Conservation (phyloP, 768 basidiomycete species). For the Auriscalpium vulgare region DNA sequence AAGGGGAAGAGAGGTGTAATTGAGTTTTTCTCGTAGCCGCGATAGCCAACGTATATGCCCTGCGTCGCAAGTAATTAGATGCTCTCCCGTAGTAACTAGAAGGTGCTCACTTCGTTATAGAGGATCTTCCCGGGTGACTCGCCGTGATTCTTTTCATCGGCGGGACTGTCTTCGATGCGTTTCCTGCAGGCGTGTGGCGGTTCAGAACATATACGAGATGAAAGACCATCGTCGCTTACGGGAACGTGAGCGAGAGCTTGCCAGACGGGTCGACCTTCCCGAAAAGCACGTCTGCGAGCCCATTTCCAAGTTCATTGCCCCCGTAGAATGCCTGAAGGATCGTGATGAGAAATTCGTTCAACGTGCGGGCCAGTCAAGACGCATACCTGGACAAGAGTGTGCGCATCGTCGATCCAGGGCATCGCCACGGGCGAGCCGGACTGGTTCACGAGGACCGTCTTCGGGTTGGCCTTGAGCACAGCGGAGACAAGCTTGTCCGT, state of each 20-base stretch:
- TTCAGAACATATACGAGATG: background rate
- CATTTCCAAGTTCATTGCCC: slow-evolving; percentile 51
- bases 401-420: slow-evolving; percentile 41
- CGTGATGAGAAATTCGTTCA: background rate
- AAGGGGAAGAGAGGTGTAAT: slow-evolving; percentile 44
- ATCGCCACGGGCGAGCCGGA: slow-evolving; percentile 45
- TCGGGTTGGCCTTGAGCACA: slow-evolving; percentile 42
- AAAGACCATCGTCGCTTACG: slow-evolving; percentile 24
- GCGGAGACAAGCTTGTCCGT: slow-evolving; percentile 42
- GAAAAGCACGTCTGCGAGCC: slow-evolving; percentile 51
- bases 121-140: slow-evolving; percentile 34
- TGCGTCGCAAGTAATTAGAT: slow-evolving; percentile 3
- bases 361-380: slow-evolving; percentile 1
- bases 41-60: slow-evolving; percentile 47
- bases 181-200: slow-evolving; percentile 20
- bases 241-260: slow-evolving; percentile 49
- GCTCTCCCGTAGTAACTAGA: slow-evolving; percentile 16
- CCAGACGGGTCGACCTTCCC: slow-evolving; percentile 54
- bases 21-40: slow-evolving; percentile 38
- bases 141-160: slow-evolving; percentile 35
- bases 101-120: slow-evolving; percentile 30
- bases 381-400: slow-evolving; percentile 33
- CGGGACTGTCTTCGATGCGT: slow-evolving; percentile 45
- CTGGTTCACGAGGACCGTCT: slow-evolving; percentile 51
- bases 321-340: slow-evolving; percentile 38